Conservation (phyloP, 2,329 filamentous ascomycete genomes). For the Aspergillus versicolor region DNA sequence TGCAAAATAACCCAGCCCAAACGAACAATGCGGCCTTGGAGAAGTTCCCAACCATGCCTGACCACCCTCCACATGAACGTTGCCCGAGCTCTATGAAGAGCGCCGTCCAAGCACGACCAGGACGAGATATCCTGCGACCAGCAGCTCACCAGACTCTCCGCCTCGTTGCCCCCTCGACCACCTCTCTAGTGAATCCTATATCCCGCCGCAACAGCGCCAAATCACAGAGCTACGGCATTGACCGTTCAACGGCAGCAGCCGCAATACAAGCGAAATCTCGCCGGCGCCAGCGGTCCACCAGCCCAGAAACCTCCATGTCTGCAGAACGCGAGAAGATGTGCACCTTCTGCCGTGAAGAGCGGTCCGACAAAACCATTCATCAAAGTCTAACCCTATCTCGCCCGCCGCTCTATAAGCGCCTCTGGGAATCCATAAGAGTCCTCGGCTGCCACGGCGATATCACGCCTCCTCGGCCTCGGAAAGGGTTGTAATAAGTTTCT, state of each 20-base stretch:
- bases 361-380: constrained; percentile 23
- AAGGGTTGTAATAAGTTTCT: constrained; percentile 15
- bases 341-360: constrained; percentile 33
- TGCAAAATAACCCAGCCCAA: constrained; percentile 25
- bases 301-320: constrained; percentile 22
- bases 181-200: constrained; percentile 28
- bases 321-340: constrained; percentile 29
- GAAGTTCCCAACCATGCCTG: constrained; percentile 31
- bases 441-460: constrained; percentile 26
- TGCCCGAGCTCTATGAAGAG: constrained; percentile 20
- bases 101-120: constrained; percentile 21
- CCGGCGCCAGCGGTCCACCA: constrained; percentile 31
- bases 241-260: constrained; percentile 36
- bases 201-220: constrained; percentile 27
- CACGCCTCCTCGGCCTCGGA: constrained; percentile 16
- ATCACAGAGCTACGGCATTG: constrained; percentile 28
- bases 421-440: constrained; percentile 27
- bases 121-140: constrained; percentile 25
- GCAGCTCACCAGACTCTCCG: constrained; percentile 33
- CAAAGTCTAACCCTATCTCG: constrained; percentile 21
- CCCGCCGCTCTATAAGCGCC: constrained; percentile 23
- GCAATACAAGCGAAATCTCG: constrained; percentile 37
- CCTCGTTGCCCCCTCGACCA: constrained; percentile 37
- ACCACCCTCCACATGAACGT: constrained; percentile 19
- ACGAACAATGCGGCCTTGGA: constrained; percentile 21